Percentiles rank a stretch among this genome's conserved stretches.
Evolutionary conservation across 2,329 filamentous ascomycete genomes (phyloP).

Genomic region (Proliferodiscus dingleyae): DNA sequence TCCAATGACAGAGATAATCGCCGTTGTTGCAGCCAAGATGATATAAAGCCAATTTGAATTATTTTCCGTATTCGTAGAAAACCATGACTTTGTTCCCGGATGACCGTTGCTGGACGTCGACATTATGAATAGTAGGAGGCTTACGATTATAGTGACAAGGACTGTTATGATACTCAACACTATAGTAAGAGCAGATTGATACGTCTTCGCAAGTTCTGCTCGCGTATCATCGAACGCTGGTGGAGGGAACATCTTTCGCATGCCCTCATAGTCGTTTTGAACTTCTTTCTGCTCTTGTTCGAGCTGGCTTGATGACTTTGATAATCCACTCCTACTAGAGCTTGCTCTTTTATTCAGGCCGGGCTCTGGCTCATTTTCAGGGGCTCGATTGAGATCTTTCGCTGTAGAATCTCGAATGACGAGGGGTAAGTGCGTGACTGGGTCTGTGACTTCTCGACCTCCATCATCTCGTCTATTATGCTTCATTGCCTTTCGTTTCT

Average conservation of each 20-base stretch:
- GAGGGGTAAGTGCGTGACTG: constrained; percentile 53
- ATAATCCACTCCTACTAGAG: constrained; percentile 40
- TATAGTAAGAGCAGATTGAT: constrained; percentile 34
- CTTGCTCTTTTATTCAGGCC: constrained; percentile 9
- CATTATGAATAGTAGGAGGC: constrained; percentile 11
- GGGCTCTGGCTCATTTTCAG: constrained; percentile 23
- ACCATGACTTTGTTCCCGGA: not conserved
- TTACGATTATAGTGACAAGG: constrained; percentile 13
- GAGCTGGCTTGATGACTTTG: constrained; percentile 39
- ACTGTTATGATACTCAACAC: constrained; percentile 21
- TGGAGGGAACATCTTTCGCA: constrained; percentile 49
- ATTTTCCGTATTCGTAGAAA: not conserved
- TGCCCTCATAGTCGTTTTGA: constrained; percentile 38
- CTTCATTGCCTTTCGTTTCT: constrained; percentile 26
- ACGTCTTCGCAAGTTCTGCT: constrained; percentile 40
- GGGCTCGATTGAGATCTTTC: constrained; percentile 42
- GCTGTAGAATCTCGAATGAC: constrained; percentile 50
- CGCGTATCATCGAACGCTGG: constrained; percentile 43
- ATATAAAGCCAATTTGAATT: constrained; percentile 7
- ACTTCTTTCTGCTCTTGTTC: constrained; percentile 38
- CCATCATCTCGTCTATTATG: constrained; percentile 20
- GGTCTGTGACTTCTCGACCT: constrained; percentile 51
- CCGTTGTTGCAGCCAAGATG: constrained; percentile 4
- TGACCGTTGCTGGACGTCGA: constrained; percentile 3
- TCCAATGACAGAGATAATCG: constrained; percentile 9